phyloP scores from a whole-genome alignment of 225 moss, liverwort and hornwort species.

The Rhytidiadelphus loreus region DNA sequence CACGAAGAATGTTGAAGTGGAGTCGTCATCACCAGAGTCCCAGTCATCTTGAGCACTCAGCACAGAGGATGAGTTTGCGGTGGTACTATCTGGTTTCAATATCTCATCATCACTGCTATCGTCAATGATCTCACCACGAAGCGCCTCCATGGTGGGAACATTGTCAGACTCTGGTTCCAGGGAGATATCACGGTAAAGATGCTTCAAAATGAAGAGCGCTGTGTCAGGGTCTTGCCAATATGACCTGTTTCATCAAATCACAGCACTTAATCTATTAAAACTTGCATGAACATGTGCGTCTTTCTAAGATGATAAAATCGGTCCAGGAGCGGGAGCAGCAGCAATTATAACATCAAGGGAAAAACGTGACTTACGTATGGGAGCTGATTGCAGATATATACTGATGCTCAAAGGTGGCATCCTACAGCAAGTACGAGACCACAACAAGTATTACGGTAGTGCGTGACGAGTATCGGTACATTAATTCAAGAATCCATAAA shows the following conservation, averaged over 20 bases:
- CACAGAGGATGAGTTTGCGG: slow-evolving; percentile 1
- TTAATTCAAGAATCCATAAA: not conserved
- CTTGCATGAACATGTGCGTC: not conserved
- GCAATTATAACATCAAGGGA: not conserved
- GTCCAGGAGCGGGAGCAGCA: not conserved
- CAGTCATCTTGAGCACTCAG: slow-evolving; percentile 41
- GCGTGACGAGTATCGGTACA: not conserved
- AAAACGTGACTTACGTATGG: slow-evolving; percentile 63
- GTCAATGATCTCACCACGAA: slow-evolving; percentile 14
- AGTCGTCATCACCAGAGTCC: slow-evolving; percentile 59
- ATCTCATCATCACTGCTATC: slow-evolving; percentile 23
- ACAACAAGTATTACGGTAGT: not conserved
- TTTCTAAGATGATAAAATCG: not conserved
- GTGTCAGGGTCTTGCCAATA: slow-evolving; percentile 99
- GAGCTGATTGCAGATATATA: slow-evolving; percentile 98
- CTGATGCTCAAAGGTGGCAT: slow-evolving; percentile 97
- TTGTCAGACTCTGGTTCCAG: slow-evolving; percentile 39
- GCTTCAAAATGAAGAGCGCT: slow-evolving; percentile 92
- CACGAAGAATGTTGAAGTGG: slow-evolving; percentile 53
- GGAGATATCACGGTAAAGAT: slow-evolving; percentile 72
- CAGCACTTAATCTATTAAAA: not conserved
- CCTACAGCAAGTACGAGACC: slow-evolving; percentile 31
- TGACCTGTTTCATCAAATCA: slow-evolving; percentile 27
- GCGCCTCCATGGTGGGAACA: slow-evolving; percentile 26
- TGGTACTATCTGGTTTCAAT: slow-evolving; percentile 8